phyloP scores from a whole-genome alignment of 768 basidiomycete species.

The Pleurotus platypus region DNA sequence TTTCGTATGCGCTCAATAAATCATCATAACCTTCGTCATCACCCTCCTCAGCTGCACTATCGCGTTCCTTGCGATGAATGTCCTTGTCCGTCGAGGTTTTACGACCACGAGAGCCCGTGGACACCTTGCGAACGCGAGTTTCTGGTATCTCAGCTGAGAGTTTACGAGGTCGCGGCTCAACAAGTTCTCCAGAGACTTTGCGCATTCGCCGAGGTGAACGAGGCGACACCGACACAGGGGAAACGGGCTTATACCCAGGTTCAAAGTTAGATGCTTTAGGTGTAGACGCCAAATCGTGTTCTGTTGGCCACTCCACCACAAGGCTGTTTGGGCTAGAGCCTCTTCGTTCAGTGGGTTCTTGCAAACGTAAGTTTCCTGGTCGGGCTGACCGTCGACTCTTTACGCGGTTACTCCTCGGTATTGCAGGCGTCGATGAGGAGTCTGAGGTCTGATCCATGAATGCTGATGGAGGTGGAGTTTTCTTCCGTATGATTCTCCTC shows the following conservation, averaged over 20 bases:
- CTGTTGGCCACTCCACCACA: constrained; percentile 53
- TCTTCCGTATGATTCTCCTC: constrained; percentile 34
- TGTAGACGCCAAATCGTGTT: constrained; percentile 46
- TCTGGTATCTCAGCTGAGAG: constrained; percentile 29
- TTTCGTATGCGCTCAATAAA: constrained; percentile 77
- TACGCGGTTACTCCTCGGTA: constrained; percentile 38
- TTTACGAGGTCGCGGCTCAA: constrained; percentile 26
- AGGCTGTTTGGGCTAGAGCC: constrained; percentile 42
- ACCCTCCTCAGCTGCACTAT: constrained; percentile 72
- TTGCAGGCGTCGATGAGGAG: constrained; percentile 36
- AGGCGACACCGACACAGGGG: constrained; percentile 20
- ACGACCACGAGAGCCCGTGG: constrained; percentile 32
- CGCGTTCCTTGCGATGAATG: constrained; percentile 34
- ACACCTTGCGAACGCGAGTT: constrained; percentile 40
- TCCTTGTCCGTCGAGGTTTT: constrained; percentile 47
- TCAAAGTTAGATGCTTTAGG: constrained; percentile 55
- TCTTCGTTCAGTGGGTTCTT: constrained; percentile 33
- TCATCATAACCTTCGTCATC: constrained; percentile 79
- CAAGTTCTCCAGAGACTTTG: constrained; percentile 38
- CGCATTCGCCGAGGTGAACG: constrained; percentile 29
- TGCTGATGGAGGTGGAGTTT: constrained; percentile 25
- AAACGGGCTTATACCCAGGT: constrained; percentile 23
- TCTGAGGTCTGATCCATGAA: constrained; percentile 44
- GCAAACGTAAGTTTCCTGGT: constrained; percentile 46
- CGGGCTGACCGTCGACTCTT: constrained; percentile 49